These are phyloP conservation scores for Rhizophagus clarus DNA, from an alignment of 192 early-diverging fungal species.

Conservation along the genomic window DNA sequence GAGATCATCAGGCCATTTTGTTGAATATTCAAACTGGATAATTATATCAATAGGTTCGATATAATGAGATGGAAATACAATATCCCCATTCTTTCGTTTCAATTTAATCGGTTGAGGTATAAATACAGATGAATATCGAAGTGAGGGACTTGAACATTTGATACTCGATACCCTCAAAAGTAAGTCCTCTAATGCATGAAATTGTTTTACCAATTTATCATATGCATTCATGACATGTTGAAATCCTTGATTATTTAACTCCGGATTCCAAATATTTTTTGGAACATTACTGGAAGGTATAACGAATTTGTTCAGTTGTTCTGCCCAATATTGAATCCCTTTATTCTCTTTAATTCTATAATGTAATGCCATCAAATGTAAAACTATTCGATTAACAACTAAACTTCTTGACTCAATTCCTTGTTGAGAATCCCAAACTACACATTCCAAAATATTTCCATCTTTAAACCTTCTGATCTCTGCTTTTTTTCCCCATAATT, in stretches of 20 bases:
- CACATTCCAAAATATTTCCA: conserved; percentile 86
- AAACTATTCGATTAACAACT: conserved; percentile 80
- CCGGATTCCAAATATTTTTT: conserved; percentile 44
- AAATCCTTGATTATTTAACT: conserved; percentile 55
- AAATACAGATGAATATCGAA: conserved; percentile 77
- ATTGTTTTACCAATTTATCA: conserved; percentile 61
- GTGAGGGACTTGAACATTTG: conserved; percentile 56
- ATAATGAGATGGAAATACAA: conserved; percentile 38
- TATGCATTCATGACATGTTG: conserved; percentile 69
- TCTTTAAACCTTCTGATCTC: conserved; percentile 95
- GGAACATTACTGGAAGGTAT: conserved; percentile 52
- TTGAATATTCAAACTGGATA: conserved; percentile 82
- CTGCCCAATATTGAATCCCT: conserved; percentile 62
- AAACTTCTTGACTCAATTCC: conserved; percentile 66
- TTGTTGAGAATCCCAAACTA: conserved; percentile 71
- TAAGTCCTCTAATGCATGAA: conserved; percentile 64
- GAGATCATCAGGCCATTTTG: conserved; percentile 89
- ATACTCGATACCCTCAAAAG: conserved; percentile 67
- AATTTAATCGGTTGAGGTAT: conserved; percentile 67
- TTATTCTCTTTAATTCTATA: conserved; percentile 53
- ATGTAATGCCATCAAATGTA: conserved; percentile 77
- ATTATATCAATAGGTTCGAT: conserved; percentile 76
- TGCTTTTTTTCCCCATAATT: conserved; percentile 87
- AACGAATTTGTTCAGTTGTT: conserved; percentile 66
- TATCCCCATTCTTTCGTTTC: background rate